Evolutionary conservation across 805 yeast species (phyloP).

Genomic region (Metschnikowia sp.): DNA sequence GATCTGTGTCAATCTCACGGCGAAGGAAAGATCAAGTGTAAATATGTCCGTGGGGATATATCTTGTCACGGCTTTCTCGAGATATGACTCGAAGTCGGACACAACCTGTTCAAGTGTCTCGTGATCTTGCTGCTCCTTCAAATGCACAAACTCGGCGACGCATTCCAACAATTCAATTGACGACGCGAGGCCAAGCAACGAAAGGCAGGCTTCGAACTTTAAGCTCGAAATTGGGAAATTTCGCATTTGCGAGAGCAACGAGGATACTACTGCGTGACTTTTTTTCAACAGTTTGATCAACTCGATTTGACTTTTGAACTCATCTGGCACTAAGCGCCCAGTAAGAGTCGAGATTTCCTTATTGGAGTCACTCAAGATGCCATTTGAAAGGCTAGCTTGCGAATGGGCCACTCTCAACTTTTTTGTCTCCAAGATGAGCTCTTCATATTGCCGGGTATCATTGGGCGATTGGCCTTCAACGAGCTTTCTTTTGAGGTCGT

Average conservation of each 20-base stretch:
- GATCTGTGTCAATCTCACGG: no score
- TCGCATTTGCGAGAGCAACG: background rate
- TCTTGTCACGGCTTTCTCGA: background rate
- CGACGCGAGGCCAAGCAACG: background rate
- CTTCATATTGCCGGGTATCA: slow-evolving; percentile 2
- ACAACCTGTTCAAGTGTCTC: background rate
- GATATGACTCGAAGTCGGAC: background rate
- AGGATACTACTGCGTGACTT: slow-evolving; percentile 1
- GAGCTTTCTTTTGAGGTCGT: slow-evolving; percentile 2
- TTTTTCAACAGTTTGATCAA: background rate
- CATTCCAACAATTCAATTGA: background rate
- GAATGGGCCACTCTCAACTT: slow-evolving; percentile 1
- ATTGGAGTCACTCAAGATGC: background rate
- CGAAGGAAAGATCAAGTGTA: slow-evolving; percentile 4
- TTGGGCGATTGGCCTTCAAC: background rate
- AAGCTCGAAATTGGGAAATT: background rate
- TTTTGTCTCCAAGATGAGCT: slow-evolving; percentile 1
- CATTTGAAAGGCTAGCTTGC: background rate
- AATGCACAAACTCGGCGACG: background rate
- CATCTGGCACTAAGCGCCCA: slow-evolving; percentile 3
- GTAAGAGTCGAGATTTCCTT: background rate
- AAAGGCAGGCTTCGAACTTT: background rate
- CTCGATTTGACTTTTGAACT: slow-evolving; percentile 1
- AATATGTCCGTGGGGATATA: slow-evolving; percentile 1
- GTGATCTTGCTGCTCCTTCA: background rate